A percentile compares a stretch with the other conserved stretches of the same genome.
These are phyloP conservation scores for Chaetomium cochliodes DNA, from an alignment of 495 filamentous ascomycete species.

Conservation along the genomic window DNA sequence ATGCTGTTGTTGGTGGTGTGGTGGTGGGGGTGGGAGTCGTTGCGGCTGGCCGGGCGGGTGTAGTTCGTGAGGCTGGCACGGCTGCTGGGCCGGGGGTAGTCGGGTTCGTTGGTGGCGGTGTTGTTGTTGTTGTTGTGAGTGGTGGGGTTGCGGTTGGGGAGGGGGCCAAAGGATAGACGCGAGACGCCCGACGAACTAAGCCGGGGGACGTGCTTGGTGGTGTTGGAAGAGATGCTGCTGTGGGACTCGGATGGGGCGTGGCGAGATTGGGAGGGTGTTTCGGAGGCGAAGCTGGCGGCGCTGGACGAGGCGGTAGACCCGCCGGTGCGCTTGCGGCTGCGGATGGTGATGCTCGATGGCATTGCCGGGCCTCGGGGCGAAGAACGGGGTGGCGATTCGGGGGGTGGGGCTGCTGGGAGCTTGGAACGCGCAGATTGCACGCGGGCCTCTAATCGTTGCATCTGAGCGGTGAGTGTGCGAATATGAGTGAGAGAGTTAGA, in stretches of 20 bases:
- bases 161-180: conserved; percentile 53
- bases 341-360: conserved; percentile 73
- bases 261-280: conserved; percentile 35
- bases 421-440: conserved; percentile 93
- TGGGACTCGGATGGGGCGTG: conserved; percentile 35
- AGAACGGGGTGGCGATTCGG: conserved; percentile 71
- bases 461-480: conserved; percentile 87
- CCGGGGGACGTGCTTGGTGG: conserved; percentile 50
- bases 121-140: background rate
- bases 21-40: conserved; percentile 37
- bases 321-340: conserved; percentile 66
- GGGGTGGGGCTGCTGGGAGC: conserved; percentile 63
- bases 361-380: conserved; percentile 67
- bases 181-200: conserved; percentile 55
- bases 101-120: conserved; percentile 22
- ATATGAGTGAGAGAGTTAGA: conserved; percentile 92
- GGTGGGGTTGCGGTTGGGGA: conserved; percentile 49
- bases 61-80: conserved; percentile 57
- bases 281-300: conserved; percentile 42
- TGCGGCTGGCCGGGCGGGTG: conserved; percentile 49
- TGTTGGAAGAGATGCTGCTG: conserved; percentile 40
- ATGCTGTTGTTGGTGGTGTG: background rate
- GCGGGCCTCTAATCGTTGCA: conserved; percentile 90
- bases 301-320: conserved; percentile 61
- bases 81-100: conserved; percentile 58